Conservation (phyloP, 106 monocot species). For the Triglochin maritima region DNA sequence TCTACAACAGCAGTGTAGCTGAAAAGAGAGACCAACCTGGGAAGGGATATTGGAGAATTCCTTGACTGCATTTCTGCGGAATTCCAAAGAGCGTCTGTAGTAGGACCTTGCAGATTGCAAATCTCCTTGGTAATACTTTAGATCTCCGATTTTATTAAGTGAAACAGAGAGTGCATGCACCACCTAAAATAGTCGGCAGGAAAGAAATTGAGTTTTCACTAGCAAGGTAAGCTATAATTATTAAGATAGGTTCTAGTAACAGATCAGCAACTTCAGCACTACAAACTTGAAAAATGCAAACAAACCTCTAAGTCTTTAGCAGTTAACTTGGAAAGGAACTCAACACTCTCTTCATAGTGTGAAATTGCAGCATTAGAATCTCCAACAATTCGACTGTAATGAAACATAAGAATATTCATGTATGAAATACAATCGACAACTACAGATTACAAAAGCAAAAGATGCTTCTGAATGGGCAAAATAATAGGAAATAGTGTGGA, state of each 20-base stretch:
- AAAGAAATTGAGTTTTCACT: background rate
- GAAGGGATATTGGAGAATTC: constrained; percentile 38
- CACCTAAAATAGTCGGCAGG: constrained; percentile 30
- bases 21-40: constrained; percentile 40
- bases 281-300: no score
- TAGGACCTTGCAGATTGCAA: constrained; percentile 74
- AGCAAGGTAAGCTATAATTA: background rate
- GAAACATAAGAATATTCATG: background rate
- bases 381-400: constrained; percentile 64
- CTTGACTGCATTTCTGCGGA: constrained; percentile 55
- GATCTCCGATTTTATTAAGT: constrained; percentile 94
- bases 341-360: constrained; percentile 88
- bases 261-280: no score
- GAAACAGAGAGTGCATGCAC: constrained; percentile 95
- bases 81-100: constrained; percentile 67
- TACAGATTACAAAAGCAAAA: no score
- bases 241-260: no score
- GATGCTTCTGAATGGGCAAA: no score
- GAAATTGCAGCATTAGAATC: constrained; percentile 52
- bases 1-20: background rate
- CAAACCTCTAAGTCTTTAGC: constrained; percentile 73
- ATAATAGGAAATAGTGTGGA: no score
- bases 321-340: constrained; percentile 60
- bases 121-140: constrained; percentile 80
- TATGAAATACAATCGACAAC: no score